Evolutionary conservation across 2,329 filamentous ascomycete species (phyloP), one percentile per base, ranked within the genome.

Genomic region (Lasiodiplodia hormozganensis): DNA sequence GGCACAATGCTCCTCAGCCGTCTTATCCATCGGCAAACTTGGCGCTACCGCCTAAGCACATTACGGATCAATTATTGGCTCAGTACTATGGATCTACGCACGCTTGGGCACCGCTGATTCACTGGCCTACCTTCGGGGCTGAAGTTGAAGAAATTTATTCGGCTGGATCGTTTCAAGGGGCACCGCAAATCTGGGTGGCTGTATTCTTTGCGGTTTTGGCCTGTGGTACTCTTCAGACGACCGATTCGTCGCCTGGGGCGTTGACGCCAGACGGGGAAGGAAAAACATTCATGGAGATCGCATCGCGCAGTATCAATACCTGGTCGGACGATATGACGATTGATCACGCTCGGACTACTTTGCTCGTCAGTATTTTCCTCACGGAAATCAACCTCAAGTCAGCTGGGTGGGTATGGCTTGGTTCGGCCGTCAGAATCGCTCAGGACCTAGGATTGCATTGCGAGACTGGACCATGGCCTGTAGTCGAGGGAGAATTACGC

Each of bases 341-440:
- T 25, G 92, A 96, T 72, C 88, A 94, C 74, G 92, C 89, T 2
- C 87, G 93, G 64, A 85, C 89, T 0, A 85, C 92, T 14, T 83
- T 96, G 28, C 84, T 98, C 21, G 86, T 91, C 56, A 90, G 92
- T 69, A 86, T 97, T 28, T 96, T 91, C 71, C 86, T 97, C 49
- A 90, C 90, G 72, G 96, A 98, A 80, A 89, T 92, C 80, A 97
- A 97, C 74, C 83, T 94, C 62, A 94, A 92, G 77, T 93, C 93
- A 2, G 89, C 92, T 0, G 93, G 93, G 14, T 97, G 92, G 88
- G 89, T 89, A 21, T 97, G 93, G 92, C 84, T 97, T 25, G 93
- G 92, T 1, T 89, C 86, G 43, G 91, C 94, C 0, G 89, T 97
- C 25, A 87, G 92, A 62, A 89, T 92, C 65, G 92, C 91, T 0